Evolutionary conservation across 495 filamentous ascomycete species (phyloP).

Genomic region (Aspergillus leporis): DNA sequence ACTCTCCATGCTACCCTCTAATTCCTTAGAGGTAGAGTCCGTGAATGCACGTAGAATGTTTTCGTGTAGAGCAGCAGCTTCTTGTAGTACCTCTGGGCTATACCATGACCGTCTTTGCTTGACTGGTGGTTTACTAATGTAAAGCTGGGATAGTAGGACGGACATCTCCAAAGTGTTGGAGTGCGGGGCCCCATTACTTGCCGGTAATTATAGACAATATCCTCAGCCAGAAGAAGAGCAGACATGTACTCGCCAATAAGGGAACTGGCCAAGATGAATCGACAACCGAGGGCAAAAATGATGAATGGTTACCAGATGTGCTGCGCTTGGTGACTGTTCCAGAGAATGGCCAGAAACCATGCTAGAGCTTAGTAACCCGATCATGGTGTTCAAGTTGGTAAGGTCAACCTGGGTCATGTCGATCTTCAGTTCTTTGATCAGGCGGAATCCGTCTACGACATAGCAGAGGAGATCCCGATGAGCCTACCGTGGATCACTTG

Average conservation of each 20-base stretch:
- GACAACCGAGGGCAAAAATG: conserved; percentile 38
- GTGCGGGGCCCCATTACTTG: conserved; percentile 39
- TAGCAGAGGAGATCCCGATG: conserved; percentile 17
- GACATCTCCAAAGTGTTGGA: conserved; percentile 40
- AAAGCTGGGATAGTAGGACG: conserved; percentile 38
- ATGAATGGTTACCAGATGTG: conserved; percentile 23
- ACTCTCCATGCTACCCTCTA: conserved; percentile 7
- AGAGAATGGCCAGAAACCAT: conserved; percentile 35
- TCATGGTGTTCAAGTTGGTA: conserved; percentile 36
- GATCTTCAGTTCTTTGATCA: conserved; percentile 20
- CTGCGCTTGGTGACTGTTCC: conserved; percentile 38
- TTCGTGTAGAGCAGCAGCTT: conserved; percentile 38
- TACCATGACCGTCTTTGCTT: conserved; percentile 32
- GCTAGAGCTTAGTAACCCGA: conserved; percentile 36
- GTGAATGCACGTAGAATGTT: conserved; percentile 36
- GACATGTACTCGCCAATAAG: conserved; percentile 30
- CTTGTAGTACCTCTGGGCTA: conserved; percentile 44
- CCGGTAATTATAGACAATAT: conserved; percentile 45
- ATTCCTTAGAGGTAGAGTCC: conserved; percentile 34
- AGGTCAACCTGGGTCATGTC: conserved; percentile 32
- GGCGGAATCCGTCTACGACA: conserved; percentile 20
- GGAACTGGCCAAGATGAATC: conserved; percentile 39
- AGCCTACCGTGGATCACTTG: conserved; percentile 18
- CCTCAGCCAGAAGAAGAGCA: conserved; percentile 40
- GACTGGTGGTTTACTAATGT: conserved; percentile 32